phyloP scores from a whole-genome alignment of 352 stramenopile genomes.

The Nothophytophthora sp. region DNA sequence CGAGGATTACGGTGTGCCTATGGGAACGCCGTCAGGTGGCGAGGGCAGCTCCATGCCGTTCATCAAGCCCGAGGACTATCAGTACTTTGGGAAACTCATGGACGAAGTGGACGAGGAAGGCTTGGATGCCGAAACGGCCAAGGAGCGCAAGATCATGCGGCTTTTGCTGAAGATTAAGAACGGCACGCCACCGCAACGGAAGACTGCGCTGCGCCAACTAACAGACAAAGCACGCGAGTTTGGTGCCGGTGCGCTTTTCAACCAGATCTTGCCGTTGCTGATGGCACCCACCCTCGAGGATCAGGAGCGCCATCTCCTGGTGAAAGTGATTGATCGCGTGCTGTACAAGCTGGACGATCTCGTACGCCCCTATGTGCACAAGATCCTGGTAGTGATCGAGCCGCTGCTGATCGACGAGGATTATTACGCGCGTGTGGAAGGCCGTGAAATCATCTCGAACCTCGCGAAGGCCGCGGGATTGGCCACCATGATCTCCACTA shows the following conservation, averaged over 20 bases:
- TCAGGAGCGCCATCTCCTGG: conserved; percentile 98
- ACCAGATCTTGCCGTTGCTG: conserved; percentile 99
- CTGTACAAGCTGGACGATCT: conserved; percentile 99
- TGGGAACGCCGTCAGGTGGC: conserved; percentile 60
- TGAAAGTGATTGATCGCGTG: conserved; percentile 99
- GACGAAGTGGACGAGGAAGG: conserved; percentile 90
- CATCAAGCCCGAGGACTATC: conserved; percentile 99
- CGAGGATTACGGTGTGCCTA: conserved; percentile 76
- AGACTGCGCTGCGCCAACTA: conserved; percentile 96
- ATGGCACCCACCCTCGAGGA: conserved; percentile 99
- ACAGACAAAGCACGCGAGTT: conserved; percentile 98
- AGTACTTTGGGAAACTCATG: conserved; percentile 98
- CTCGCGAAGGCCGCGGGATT: conserved; percentile 98
- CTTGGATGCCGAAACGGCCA: conserved; percentile 92
- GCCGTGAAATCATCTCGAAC: conserved; percentile 99
- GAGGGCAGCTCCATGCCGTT: conserved; percentile 92
- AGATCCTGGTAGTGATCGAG: conserved; percentile 99
- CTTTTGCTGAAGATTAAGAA: conserved; percentile 99
- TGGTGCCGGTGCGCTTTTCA: conserved; percentile 97
- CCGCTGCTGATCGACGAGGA: conserved; percentile 99
- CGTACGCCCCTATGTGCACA: conserved; percentile 98
- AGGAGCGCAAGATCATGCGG: conserved; percentile 98
- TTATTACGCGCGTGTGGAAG: conserved; percentile 99
- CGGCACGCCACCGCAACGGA: conserved; percentile 97
- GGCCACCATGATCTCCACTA: conserved; percentile 99